Percentiles rank a stretch among this genome's conserved stretches.
Evolutionary conservation across 2,329 filamentous ascomycete species (phyloP).

Genomic region (Nemania sp.): DNA sequence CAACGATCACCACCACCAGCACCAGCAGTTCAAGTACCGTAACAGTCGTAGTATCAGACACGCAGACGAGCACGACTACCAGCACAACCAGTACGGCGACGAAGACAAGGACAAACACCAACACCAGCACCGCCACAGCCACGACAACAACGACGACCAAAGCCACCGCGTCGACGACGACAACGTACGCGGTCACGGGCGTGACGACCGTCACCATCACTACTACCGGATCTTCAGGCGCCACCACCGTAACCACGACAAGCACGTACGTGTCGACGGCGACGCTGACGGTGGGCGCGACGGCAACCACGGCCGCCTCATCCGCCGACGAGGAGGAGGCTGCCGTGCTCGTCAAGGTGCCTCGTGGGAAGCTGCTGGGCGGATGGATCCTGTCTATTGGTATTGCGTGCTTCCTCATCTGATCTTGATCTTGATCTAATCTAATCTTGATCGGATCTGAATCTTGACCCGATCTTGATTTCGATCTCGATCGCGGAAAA

Average conservation of each 20-base stretch:
- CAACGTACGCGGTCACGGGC: constrained; percentile 1
- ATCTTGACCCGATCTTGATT: background rate
- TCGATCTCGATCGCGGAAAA: too few relatives aligned
- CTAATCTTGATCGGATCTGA: constrained; percentile 3
- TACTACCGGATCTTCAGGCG: constrained; percentile 14
- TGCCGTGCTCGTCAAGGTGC: constrained; percentile 3
- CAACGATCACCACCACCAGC: background rate
- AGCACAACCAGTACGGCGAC: background rate
- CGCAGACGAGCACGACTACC: background rate
- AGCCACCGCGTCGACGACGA: background rate
- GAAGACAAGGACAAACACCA: too few relatives aligned
- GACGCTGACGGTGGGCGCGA: constrained; percentile 6
- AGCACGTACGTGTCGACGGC: constrained; percentile 32
- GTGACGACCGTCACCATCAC: constrained; percentile 28
- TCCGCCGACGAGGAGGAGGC: constrained; percentile 11
- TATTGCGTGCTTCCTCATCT: constrained; percentile 7
- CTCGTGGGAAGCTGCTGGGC: background rate
- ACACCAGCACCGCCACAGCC: background rate
- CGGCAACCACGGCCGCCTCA: background rate
- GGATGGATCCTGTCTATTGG: background rate
- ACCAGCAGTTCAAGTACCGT: background rate
- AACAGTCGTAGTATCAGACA: background rate
- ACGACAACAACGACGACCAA: background rate
- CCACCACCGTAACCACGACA: constrained; percentile 22
- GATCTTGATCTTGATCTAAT: background rate